These are phyloP conservation scores for Solanum chilense DNA, from an alignment of 257 asterid species.

Conservation along the genomic window DNA sequence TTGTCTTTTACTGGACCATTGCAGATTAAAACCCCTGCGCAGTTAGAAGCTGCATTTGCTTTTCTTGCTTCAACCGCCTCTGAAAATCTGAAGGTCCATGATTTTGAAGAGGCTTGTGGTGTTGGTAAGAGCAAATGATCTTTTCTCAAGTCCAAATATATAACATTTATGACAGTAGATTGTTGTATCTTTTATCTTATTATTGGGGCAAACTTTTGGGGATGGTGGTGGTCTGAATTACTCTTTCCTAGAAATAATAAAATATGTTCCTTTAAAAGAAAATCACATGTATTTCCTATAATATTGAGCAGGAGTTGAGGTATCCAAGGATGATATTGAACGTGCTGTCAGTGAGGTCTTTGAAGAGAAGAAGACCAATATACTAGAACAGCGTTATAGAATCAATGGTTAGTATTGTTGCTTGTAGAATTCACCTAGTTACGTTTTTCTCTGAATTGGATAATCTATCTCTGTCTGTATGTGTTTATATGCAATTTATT, in stretches of 20 bases:
- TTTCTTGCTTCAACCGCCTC: conserved; percentile 47
- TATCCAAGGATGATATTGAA: conserved; percentile 56
- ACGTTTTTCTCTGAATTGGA: neutral
- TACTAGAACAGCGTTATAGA: conserved; percentile 76
- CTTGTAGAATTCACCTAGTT: neutral
- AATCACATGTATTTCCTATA: neutral
- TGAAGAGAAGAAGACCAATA: conserved; percentile 49
- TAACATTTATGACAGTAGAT: neutral
- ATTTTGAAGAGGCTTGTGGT: conserved; percentile 80
- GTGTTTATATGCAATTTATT: neutral
- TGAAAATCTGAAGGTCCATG: conserved; percentile 36
- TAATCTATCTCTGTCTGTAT: neutral
- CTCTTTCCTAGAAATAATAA: neutral
- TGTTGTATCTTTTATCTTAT: neutral
- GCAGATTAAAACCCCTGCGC: conserved; percentile 71
- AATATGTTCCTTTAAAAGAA: neutral
- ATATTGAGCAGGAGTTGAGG: conserved; percentile 57
- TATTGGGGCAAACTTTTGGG: neutral
- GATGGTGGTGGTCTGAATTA: neutral
- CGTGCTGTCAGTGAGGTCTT: conserved; percentile 48
- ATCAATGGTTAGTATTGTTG: conserved; percentile 53
- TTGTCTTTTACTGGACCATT: neutral
- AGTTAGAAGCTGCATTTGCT: conserved; percentile 71
- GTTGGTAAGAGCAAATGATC: conserved; percentile 47
- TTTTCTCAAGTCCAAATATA: neutral